Evolutionary conservation across 2,329 filamentous ascomycete species (phyloP).

Genomic region (Paramyrothecium sp.): DNA sequence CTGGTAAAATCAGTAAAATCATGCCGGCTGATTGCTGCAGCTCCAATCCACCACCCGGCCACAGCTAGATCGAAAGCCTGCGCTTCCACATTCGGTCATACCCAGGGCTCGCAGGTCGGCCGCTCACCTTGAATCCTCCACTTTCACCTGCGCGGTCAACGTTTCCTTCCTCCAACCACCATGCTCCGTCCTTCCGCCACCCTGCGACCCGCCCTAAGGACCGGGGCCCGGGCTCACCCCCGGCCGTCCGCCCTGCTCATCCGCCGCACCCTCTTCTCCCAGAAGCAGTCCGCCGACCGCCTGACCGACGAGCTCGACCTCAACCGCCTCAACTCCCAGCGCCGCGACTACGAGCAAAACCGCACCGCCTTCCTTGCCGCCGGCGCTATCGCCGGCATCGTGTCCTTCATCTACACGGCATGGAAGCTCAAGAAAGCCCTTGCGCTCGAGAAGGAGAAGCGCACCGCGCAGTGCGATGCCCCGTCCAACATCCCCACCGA

Average conservation of each 20-base stretch:
- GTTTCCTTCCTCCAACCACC: conserved; percentile 6
- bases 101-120: neutral
- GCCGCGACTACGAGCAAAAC: conserved; percentile 48
- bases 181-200: conserved; percentile 28
- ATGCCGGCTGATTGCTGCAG: too few relatives aligned
- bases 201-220: conserved; percentile 18
- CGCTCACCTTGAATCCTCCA: neutral
- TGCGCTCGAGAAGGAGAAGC: conserved; percentile 28
- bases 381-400: conserved; percentile 47
- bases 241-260: conserved; percentile 11
- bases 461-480: conserved; percentile 40
- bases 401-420: conserved; percentile 50
- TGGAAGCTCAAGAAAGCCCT: conserved; percentile 48
- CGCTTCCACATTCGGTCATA: too few relatives aligned
- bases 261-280: conserved; percentile 27
- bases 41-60: too few relatives aligned
- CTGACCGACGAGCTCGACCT: conserved; percentile 50
- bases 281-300: conserved; percentile 24
- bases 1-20: too few relatives aligned
- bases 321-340: conserved; percentile 42
- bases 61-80: too few relatives aligned
- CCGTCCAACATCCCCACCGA: conserved; percentile 34
- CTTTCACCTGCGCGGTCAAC: neutral
- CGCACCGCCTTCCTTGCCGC: conserved; percentile 50
- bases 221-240: conserved; percentile 12